Base-by-base conservation (phyloP, 148 eudicot species). In the Euryodendron excelsum region DNA sequence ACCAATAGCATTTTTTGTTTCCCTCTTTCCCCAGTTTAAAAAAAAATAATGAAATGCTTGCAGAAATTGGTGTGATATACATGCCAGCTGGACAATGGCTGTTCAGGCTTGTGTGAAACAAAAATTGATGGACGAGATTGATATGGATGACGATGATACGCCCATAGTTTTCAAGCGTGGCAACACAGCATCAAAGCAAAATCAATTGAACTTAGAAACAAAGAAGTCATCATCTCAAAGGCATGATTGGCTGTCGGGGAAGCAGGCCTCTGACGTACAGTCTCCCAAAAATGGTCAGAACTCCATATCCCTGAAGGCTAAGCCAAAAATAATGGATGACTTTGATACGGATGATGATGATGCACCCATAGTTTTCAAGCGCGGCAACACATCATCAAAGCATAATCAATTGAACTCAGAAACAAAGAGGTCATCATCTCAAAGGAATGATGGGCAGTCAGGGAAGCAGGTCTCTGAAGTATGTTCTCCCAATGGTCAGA, bases 111-210 rank as follows among this genome's bases (percentile, higher is more conserved):
- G 77, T 79, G 79, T 72, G 79, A 85, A 79, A 68, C n/a, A n/a
- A 30, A 85, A 80, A 18, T 64, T 84, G 73, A 61, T 77, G 78
- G 84, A 77, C 56, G 90, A 88, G 52, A 87, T 85, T 66, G 88
- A 87, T 73, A n/a, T n/a, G n/a, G 93, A 88, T 13, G 70, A 66
- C 11, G 98, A 96, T 82, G 98, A 93, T 25, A 81, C 18, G 53
- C 99, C 98, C 76, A 23, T 96, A 71, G 88, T 91, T 83, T 94
- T 94, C 81, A 89, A 82, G 73, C 86, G 96, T 65, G 86, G 84
- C 79, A 85, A 73, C 53, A 33, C 79, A 44, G 37, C 87, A 48
- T 66, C 89, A 47, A 92, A 84, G 72, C 84, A 84, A 14, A 84
- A 55, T 80, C 85, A 78, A n/a, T 45, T 74, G 58, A 85, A 74